Base-by-base conservation (phyloP, 768 basidiomycete species). In the Tricholoma sp. region DNA sequence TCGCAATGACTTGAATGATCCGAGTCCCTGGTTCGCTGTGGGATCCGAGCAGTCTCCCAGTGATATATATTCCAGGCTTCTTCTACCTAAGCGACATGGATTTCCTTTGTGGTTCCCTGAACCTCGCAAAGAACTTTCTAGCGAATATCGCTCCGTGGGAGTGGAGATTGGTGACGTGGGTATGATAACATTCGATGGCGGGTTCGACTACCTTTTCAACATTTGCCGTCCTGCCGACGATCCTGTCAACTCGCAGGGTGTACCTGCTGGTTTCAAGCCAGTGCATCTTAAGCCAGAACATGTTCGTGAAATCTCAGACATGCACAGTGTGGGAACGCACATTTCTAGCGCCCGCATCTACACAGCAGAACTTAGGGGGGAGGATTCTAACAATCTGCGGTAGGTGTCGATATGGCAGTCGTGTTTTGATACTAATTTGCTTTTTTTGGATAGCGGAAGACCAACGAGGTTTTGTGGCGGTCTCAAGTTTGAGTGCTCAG, bases 51-150 rank as follows among this genome's bases (percentile, higher is more conserved):
- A 18, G 18, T 42, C 39, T 17, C 11, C 41, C 3, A 18, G 41
- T 18, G 41, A 42, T 18, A 8, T 37, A 15, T 61, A 63, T 42
- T 57, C 60, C 15, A 54, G 36, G 11, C 55, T 57, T 28, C 58
- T 61, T 13, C 56, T 63, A 18, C 28, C 51, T 18, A 59, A 64
- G 42, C 62, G 65, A 34, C 64, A 67, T 9, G 71, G 71, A 2
- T 69, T 70, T 54, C 73, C 68, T 3, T 45, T 71, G 36, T 71
- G 68, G 68, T 61, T 64, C 6, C 73, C 73, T 33, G 68, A 73
- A 47, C 66, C 66, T 15, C 64, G 63, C 17, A 59, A 54, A 18
- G 63, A 57, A 29, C 41, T 42, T 9, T 62, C 65, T n/a, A 52
- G 53, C 3, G 44, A 52, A 9, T 65, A 67, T 57, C 59, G 61